Conservation (phyloP, 352 stramenopile species). For the Phytophthora fragariae region DNA sequence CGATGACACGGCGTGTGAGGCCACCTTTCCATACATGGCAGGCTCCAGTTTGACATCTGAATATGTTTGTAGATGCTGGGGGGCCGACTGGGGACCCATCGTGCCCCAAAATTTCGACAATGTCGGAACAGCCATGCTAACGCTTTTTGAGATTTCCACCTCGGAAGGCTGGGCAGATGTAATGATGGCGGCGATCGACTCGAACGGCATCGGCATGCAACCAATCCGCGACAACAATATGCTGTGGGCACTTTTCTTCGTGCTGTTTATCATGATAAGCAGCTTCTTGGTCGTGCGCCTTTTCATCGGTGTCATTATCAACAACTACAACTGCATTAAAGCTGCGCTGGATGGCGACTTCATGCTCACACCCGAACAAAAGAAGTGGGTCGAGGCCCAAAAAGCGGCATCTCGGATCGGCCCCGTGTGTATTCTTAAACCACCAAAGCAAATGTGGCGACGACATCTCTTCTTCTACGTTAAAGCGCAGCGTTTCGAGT, state of each 20-base stretch:
- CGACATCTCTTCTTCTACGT: conserved; percentile 73
- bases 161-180: conserved; percentile 94
- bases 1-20: conserved; percentile 40
- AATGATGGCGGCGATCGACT: conserved; percentile 91
- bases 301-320: conserved; percentile 95
- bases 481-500: conserved; percentile 80
- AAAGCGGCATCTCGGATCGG: conserved; percentile 68
- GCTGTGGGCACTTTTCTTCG: conserved; percentile 88
- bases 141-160: conserved; percentile 94
- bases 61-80: conserved; percentile 77
- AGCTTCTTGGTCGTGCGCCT: conserved; percentile 96
- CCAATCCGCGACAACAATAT: conserved; percentile 87
- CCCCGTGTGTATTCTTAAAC: conserved; percentile 65
- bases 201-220: conserved; percentile 92
- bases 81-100: conserved; percentile 52
- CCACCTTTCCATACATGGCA: conserved; percentile 2
- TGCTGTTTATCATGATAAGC: conserved; percentile 92
- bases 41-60: conserved; percentile 56
- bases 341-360: conserved; percentile 71
- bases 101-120: conserved; percentile 90
- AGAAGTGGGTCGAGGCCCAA: conserved; percentile 90
- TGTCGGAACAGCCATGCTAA: conserved; percentile 76
- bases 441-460: conserved; percentile 59
- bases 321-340: conserved; percentile 95
- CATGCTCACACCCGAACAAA: conserved; percentile 90